Evolutionary conservation across 164 flowering plant species (phyloP), one percentile per base, ranked within the genome.

Genomic region (Macadamia tetraphylla): DNA sequence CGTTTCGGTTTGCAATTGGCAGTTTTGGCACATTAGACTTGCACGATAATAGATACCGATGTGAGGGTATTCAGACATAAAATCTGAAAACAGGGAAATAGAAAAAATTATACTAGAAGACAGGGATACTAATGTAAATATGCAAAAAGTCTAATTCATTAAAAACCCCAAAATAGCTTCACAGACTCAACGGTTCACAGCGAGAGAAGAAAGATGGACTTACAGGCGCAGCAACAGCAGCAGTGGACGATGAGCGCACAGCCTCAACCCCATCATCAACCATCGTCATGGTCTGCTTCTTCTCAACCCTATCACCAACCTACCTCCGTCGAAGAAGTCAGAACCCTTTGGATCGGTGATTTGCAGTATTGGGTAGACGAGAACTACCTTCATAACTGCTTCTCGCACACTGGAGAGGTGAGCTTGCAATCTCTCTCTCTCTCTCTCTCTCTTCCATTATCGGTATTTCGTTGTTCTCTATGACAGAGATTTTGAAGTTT

Each of bases 301-400:
- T 64, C 83, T 66, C 81, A 64, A 58, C 68, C 74, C 40, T 78
- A 85, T 59, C 87, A 82, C 64, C 90, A 88, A 61, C 97, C 97
- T 1, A 77, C 88, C 8, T 63, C 95, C n/a, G 70, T 81, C 6
- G 98, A 90, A 67, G 98, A 90, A 73, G 88, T 90, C 8, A 63
- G 94, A 57, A 90, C 98, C 30, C 94, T 92, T 3, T 94, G 98
- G 98, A 91, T 94, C 68, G 98, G 98, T 0, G 98, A 94, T 77
- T 79, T 94, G 62, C 97, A 93, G 77, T 88, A 84, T 64, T 94
- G 98, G 98, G 94, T 82, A 75, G 97, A 94, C 62, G 98, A 94
- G 59, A 32, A 58, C 67, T 92, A 94, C 71, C 95, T 94, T 78
- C 79, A 74, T 30, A n/a, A 70, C 74, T 94, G 98, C 84, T 94